These are phyloP conservation scores for Diaporthe nobilis DNA, from an alignment of 2,329 filamentous ascomycete species.

Conservation along the genomic window DNA sequence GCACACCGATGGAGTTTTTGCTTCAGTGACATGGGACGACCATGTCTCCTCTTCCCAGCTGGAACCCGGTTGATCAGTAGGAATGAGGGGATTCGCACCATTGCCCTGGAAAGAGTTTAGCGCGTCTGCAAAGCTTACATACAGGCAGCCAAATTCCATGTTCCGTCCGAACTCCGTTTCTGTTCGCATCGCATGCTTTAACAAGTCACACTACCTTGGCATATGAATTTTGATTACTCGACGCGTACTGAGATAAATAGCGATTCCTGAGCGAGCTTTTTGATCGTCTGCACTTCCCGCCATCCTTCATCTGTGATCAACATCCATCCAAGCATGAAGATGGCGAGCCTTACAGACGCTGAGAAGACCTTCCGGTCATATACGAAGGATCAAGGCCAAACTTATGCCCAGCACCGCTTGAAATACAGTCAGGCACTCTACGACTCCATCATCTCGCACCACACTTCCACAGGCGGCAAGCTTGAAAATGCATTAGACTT, in stretches of 20 bases:
- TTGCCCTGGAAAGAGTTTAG: not conserved
- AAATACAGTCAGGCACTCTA: conserved; percentile 64
- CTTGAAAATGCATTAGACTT: conserved; percentile 64
- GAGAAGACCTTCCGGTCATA: conserved; percentile 63
- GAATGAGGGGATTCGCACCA: not conserved
- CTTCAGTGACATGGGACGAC: not conserved
- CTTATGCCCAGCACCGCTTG: conserved; percentile 59
- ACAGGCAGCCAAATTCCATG: not conserved
- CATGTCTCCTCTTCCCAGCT: not conserved
- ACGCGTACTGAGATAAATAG: too few relatives aligned
- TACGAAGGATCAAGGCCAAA: conserved; percentile 57
- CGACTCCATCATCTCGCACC: conserved; percentile 60
- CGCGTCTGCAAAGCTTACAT: not conserved
- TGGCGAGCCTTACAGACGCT: conserved; percentile 37
- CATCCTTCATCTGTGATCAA: not conserved
- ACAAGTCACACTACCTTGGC: not conserved
- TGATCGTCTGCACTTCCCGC: fast-evolving
- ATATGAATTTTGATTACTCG: not conserved
- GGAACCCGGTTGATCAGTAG: not conserved
- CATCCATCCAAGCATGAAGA: not conserved
- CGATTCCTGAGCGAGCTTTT: fast-evolving
- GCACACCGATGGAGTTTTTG: not conserved
- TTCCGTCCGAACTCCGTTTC: not conserved
- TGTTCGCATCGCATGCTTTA: not conserved
- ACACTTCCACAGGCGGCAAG: conserved; percentile 60